Evolutionary conservation across 441 rosid species (phyloP).

Genomic region (Bocquillonia castaneifolia): DNA sequence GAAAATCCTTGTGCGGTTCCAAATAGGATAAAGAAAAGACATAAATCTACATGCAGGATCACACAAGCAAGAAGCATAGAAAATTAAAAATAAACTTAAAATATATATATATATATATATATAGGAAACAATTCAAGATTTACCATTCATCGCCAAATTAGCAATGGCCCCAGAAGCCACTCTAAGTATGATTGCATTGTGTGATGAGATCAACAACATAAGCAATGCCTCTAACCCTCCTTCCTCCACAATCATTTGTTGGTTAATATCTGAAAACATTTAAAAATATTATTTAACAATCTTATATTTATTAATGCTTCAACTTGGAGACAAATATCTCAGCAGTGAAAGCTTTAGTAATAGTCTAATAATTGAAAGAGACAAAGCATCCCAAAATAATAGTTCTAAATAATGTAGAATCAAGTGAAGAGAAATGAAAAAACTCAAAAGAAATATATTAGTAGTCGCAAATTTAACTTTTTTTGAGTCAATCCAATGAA

Average conservation of each 20-base stretch:
- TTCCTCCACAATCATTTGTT: conserved; percentile 83
- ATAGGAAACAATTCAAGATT: conserved; percentile 13
- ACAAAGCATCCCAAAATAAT: background rate
- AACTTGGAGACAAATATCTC: background rate
- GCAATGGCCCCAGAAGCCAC: conserved; percentile 96
- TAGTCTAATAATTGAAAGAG: background rate
- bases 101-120: no score
- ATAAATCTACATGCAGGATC: background rate
- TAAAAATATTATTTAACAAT: background rate
- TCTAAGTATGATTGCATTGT: conserved; percentile 69
- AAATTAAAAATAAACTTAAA: background rate
- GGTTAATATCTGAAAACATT: conserved; percentile 57
- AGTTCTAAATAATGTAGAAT: background rate
- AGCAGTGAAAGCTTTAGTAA: background rate
- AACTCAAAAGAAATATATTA: no score
- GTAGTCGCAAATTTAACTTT: no score
- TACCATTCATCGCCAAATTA: conserved; percentile 94
- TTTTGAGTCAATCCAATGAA: background rate
- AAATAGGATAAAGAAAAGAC: background rate
- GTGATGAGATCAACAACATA: conserved; percentile 57
- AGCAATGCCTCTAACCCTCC: conserved; percentile 89
- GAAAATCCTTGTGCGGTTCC: no score
- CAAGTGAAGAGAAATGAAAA: background rate
- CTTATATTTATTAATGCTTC: background rate
- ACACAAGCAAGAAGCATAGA: conserved; percentile 6